Evolutionary conservation across 1,284 basidiomycete genomes (phyloP), one percentile per base, ranked within the genome.

Genomic region (Schizophyllum amplum): DNA sequence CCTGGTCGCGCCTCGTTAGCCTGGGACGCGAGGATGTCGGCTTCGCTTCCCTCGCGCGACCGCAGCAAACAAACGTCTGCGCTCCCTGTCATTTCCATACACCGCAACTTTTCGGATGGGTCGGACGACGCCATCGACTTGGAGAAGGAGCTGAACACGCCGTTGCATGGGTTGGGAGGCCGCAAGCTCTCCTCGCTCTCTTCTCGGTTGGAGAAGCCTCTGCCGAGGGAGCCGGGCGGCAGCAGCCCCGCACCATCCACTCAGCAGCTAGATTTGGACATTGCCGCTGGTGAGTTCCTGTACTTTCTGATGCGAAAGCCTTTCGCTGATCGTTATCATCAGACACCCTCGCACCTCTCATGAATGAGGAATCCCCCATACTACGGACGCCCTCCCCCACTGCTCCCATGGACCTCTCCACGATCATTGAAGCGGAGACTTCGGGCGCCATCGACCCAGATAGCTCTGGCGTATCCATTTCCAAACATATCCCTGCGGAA

Each of bases 341-440:
- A 42, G 33, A 42, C 33, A 42, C 33, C 2, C 33, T 42, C 3
- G 33, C 33, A 13, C 33, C 33, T 42, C 33, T 42, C 2, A 42
- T 42, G 33, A 42, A 42, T 17, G 33, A 42, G 33, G 13, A 42
- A 9, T 11, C 67, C 71, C 55, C 69, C 68, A 20, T 71, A 71
- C 42, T 71, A 71, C 11, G 71, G 73, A 55, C 69, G 67, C 17
- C 72, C 72, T 49, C 70, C 71, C 22, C 68, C 73, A 9, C 70
- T 71, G 23, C 72, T 77, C 5, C 48, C 48, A 50, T 50, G 21
- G 86, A 87, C 59, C 72, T 87, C 42, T 88, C 86, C 4, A 87
- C 83, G 1, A 89, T 89, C 57, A 73, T 87, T 15, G 86, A 89
- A 67, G 81, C 83, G 1, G 86, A 89, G 62, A 83, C 77, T 22